These are phyloP conservation scores for Vickermania spadyakhi DNA, from an alignment of 208 protist species.

Conservation along the genomic window DNA sequence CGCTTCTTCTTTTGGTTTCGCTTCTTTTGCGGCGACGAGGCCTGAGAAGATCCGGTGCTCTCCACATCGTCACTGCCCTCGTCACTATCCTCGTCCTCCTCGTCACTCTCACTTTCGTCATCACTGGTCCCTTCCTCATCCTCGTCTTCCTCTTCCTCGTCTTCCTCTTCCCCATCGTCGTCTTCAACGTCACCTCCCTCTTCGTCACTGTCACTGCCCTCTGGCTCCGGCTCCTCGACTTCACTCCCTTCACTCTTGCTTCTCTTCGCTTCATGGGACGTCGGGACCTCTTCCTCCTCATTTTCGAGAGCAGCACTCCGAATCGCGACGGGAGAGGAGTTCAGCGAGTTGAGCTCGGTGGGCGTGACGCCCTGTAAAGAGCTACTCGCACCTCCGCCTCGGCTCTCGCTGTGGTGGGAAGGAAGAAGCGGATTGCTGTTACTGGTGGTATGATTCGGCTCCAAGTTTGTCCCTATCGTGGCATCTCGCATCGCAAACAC, in stretches of 20 bases:
- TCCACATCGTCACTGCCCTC: slow-evolving; percentile 11
- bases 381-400: no score
- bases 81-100: slow-evolving; percentile 11
- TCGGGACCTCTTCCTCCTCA: no score
- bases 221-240: background rate
- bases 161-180: slow-evolving; percentile 4
- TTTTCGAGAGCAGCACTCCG: no score
- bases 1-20: slow-evolving; percentile 4
- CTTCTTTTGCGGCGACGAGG: slow-evolving; percentile 6
- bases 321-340: no score
- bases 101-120: slow-evolving; percentile 2
- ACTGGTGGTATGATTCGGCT: no score
- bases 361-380: no score
- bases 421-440: no score
- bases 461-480: no score
- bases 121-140: background rate
- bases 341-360: no score
- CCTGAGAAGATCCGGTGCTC: slow-evolving; percentile 1
- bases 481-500: no score
- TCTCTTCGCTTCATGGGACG: no score
- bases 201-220: background rate
- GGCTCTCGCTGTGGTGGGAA: no score
- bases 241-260: background rate
- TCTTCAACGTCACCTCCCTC: background rate
- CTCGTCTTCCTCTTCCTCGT: slow-evolving; percentile 5